Evolutionary conservation across 1,284 basidiomycete species (phyloP), one percentile per base, ranked within the genome.

Genomic region (Heterobasidion parviporum): DNA sequence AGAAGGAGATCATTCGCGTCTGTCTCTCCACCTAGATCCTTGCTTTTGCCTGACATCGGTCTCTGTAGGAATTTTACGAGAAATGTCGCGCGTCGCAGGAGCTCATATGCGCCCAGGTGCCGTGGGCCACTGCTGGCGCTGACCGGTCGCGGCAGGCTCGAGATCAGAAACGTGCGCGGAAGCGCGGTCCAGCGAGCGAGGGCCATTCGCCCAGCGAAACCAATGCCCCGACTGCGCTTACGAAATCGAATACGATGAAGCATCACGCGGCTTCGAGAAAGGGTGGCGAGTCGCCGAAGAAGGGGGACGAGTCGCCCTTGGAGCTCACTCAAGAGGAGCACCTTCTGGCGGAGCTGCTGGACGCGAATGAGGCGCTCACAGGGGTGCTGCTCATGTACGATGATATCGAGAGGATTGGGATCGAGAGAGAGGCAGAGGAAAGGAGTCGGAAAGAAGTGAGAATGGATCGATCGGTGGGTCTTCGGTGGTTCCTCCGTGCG

Each of bases 71-170:
- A 69, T 91, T 90, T 64, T 79, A 85, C 59, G 62, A 69, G 12
- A 87, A 89, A 64, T 90, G 87, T 65, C 74, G 78, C 18, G 75
- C 78, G 6, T 89, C 86, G 2, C 86, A 88, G 65, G 88, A 89
- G 56, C 74, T 91, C 16, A 82, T 90, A 35, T 82, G 74, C 60
- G 80, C 84, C 8, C 86, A 89, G 67, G 88, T 91, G 55, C 79
- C 84, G 9, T 92, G 89, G 89, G 90, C 90, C 5, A 79, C 81
- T 16, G 82, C 88, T 4, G 77, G 80, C 18, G 88, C 89, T 2
- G 88, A 88, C 63, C 79, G 78, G 41, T 85, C 69, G 44, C 71
- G 70, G 34, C 59, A 65, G 59, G 62, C 61, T 44, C 59, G 57
- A 55, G 61, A 60, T 56, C 50, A 61, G 32, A 61, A 62, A 57